Evolutionary conservation across 495 filamentous ascomycete species (phyloP).

Genomic region (Lasiosphaeria hispida): DNA sequence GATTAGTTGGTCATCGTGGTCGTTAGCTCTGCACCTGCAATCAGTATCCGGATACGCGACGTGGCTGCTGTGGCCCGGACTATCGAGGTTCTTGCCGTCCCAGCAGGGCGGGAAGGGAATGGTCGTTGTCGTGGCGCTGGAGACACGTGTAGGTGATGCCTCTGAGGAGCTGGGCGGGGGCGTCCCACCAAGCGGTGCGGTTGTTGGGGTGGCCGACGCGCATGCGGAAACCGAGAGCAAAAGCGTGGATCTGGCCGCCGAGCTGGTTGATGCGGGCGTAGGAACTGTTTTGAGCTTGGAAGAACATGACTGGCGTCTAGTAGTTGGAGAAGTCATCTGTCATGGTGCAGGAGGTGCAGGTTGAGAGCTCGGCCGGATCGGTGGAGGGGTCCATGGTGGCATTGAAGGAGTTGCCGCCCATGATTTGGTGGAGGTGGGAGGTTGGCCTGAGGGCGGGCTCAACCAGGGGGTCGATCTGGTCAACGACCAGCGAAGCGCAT

Average conservation of each 20-base stretch:
- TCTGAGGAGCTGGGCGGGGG: not conserved
- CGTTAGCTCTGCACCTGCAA: too few relatives aligned
- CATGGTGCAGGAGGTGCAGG: conserved; percentile 36
- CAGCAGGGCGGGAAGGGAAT: conserved; percentile 26
- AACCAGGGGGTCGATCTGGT: conserved; percentile 63
- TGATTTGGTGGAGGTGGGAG: conserved; percentile 52
- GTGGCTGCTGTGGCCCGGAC: conserved; percentile 37
- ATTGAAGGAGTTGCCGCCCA: conserved; percentile 64
- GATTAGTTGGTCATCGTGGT: too few relatives aligned
- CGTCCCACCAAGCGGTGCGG: conserved; percentile 6
- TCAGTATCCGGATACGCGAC: conserved; percentile 33
- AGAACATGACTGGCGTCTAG: conserved; percentile 40
- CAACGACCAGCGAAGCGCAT: conserved; percentile 31
- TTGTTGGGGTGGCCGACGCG: conserved; percentile 57
- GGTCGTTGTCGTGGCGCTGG: conserved; percentile 18
- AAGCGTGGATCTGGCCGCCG: not conserved
- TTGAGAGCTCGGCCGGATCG: conserved; percentile 32
- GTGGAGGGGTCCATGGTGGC: conserved; percentile 51
- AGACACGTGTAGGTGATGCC: not conserved
- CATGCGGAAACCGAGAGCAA: conserved; percentile 59
- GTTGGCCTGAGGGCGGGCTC: conserved; percentile 42
- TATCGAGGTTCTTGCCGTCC: conserved; percentile 24
- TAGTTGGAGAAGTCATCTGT: conserved; percentile 43
- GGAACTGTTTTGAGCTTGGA: conserved; percentile 33
- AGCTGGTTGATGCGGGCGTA: conserved; percentile 34